Conservation (phyloP, 2,329 filamentous ascomycete genomes). For the Pseudogymnoascus pannorum region DNA sequence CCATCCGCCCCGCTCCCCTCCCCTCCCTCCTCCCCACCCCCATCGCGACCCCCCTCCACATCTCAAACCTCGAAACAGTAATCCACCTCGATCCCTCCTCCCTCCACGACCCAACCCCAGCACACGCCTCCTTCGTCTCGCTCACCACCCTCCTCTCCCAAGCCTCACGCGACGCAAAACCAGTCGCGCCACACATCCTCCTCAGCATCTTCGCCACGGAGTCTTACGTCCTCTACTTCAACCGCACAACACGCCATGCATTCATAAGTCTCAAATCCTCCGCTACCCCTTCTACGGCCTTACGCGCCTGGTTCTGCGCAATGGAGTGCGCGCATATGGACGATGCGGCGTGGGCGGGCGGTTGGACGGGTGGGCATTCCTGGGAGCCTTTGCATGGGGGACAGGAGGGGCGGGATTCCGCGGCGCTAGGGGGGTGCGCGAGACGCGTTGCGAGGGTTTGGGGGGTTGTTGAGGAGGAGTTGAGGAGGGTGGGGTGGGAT, state of each 20-base stretch:
- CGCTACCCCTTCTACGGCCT: slow-evolving; percentile 9
- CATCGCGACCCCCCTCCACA: not conserved
- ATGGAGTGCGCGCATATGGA: slow-evolving; percentile 37
- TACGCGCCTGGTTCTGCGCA: slow-evolving; percentile 58
- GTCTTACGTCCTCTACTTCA: slow-evolving; percentile 27
- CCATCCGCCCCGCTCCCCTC: not conserved
- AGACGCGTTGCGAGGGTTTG: not conserved
- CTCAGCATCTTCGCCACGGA: slow-evolving; percentile 47
- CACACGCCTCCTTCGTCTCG: not conserved
- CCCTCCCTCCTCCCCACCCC: not conserved
- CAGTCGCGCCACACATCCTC: slow-evolving; percentile 37
- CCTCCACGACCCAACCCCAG: not conserved
- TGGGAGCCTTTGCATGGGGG: not conserved
- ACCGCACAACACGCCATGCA: not conserved
- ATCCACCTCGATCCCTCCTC: not conserved
- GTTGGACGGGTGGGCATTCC: not conserved
- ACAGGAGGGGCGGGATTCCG: not conserved
- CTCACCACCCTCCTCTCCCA: not conserved
- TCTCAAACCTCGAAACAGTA: not conserved
- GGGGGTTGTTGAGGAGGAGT: slow-evolving; percentile 26
- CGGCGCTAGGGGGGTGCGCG: not conserved
- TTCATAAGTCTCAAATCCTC: not conserved
- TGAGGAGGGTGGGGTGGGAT: slow-evolving; percentile 55
- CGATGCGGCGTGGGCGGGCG: not conserved
- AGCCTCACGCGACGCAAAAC: slow-evolving; percentile 30